Conservation (phyloP, 192 early-diverging fungal species). For the Coemansia asiatica region DNA sequence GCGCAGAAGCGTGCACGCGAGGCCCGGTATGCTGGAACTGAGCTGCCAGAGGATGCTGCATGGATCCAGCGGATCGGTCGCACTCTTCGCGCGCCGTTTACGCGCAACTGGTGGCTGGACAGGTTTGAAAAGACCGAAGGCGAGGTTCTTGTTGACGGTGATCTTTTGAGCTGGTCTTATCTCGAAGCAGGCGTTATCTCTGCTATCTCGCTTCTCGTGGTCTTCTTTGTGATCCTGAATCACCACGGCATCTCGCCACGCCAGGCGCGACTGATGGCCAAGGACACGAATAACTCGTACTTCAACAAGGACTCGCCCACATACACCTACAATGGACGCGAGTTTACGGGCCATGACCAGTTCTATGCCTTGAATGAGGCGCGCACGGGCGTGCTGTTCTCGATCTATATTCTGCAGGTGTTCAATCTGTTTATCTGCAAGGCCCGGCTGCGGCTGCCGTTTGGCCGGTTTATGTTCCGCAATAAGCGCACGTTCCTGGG, state of each 20-base stretch:
- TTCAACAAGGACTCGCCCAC: slow-evolving; percentile 55
- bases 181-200: slow-evolving; percentile 84
- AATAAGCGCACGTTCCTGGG: slow-evolving; percentile 74
- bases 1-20: slow-evolving; percentile 63
- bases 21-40: slow-evolving; percentile 46
- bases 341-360: slow-evolving; percentile 60
- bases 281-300: slow-evolving; percentile 37
- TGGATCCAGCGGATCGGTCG: slow-evolving; percentile 21
- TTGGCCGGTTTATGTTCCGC: slow-evolving; percentile 78
- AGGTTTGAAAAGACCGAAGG: slow-evolving; percentile 70
- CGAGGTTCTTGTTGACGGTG: slow-evolving; percentile 83
- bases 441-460: slow-evolving; percentile 71
- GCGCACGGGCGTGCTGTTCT: slow-evolving; percentile 78
- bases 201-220: slow-evolving; percentile 64
- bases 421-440: slow-evolving; percentile 97
- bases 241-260: slow-evolving; percentile 65
- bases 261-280: slow-evolving; percentile 61
- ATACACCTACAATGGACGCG: slow-evolving; percentile 43
- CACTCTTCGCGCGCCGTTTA: slow-evolving; percentile 54
- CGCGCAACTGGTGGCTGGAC: slow-evolving; percentile 62
- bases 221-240: slow-evolving; percentile 82
- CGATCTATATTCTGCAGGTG: slow-evolving; percentile 69
- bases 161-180: slow-evolving; percentile 80
- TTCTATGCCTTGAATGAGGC: slow-evolving; percentile 71
- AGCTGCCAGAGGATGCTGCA: slow-evolving; percentile 4